Percentiles rank a stretch among this genome's conserved stretches.
phyloP scores from a whole-genome alignment of 169 alveolate genomes.

The Babesia caballi region DNA sequence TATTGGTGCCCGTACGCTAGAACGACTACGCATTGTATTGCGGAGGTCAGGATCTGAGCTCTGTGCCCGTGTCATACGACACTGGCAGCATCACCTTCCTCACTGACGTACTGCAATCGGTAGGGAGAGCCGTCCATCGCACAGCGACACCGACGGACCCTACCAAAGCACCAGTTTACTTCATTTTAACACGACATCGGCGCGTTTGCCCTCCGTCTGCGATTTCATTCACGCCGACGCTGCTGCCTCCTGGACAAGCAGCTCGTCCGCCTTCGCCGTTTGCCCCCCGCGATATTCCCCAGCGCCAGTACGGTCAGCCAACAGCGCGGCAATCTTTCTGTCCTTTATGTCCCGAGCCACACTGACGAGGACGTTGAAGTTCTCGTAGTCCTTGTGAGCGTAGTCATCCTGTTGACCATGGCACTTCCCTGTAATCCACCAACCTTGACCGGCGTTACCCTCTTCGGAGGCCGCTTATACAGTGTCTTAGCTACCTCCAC shows the following conservation, averaged over 20 bases:
- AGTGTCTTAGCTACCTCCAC: conserved; percentile 54
- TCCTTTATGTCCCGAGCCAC: conserved; percentile 45
- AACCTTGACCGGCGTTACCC: conserved; percentile 62
- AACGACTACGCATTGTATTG: background rate
- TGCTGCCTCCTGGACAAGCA: background rate
- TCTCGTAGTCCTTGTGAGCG: conserved; percentile 68
- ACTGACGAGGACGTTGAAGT: conserved; percentile 37
- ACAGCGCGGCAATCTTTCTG: conserved; percentile 9
- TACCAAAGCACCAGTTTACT: too few relatives aligned
- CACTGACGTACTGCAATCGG: too few relatives aligned
- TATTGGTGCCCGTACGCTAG: conserved; percentile 29
- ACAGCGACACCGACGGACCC: too few relatives aligned
- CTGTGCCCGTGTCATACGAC: background rate
- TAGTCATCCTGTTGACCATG: conserved; percentile 61
- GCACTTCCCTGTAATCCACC: background rate
- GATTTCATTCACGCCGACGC: background rate
- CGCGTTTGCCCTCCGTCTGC: background rate
- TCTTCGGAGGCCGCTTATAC: conserved; percentile 67
- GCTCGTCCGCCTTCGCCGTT: background rate
- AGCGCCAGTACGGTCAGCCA: conserved; percentile 8
- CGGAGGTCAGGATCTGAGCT: too few relatives aligned
- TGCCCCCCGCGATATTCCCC: background rate
- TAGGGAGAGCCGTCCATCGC: too few relatives aligned
- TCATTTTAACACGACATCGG: too few relatives aligned
- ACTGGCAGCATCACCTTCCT: too few relatives aligned